phyloP scores from a whole-genome alignment of 2,329 filamentous ascomycete genomes.

The Pseudogymnoascus sp. region DNA sequence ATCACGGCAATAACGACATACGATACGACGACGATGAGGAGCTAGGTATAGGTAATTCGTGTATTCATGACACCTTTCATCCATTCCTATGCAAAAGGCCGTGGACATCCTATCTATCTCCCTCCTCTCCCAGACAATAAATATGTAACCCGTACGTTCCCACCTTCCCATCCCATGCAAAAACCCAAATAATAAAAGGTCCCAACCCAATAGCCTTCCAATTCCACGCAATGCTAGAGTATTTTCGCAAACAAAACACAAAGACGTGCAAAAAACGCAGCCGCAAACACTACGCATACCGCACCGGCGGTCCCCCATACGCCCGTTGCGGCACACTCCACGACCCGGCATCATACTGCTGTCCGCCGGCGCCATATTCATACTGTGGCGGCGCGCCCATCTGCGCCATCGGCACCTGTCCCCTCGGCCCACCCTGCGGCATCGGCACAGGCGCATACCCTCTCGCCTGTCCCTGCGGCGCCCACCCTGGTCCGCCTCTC shows the following conservation, averaged over 20 bases:
- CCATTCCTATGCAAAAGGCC: not conserved
- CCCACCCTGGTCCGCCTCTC: not conserved
- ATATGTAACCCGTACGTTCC: not conserved
- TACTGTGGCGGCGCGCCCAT: not conserved
- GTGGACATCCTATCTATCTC: not conserved
- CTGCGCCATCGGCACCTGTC: not conserved
- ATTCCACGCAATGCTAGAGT: not conserved
- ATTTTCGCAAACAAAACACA: not conserved
- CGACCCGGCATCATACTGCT: not conserved
- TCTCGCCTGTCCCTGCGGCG: not conserved
- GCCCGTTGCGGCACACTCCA: not conserved
- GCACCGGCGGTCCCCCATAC: not conserved
- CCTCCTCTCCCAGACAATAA: not conserved
- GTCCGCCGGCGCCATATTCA: not conserved
- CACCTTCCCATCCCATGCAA: not conserved
- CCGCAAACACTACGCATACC: not conserved
- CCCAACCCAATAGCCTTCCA: not conserved
- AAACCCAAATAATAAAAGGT: not conserved
- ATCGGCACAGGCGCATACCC: not conserved
- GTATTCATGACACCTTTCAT: slow-evolving; percentile 1
- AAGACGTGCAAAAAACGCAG: not conserved
- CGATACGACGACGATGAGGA: not conserved
- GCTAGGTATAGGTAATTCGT: not conserved
- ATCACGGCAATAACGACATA: not conserved
- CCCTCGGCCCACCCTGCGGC: not conserved